Percentiles rank a stretch among this genome's conserved stretches.
phyloP scores from a whole-genome alignment of 139 green algal genomes.

The Tetratostichococcus sp. region DNA sequence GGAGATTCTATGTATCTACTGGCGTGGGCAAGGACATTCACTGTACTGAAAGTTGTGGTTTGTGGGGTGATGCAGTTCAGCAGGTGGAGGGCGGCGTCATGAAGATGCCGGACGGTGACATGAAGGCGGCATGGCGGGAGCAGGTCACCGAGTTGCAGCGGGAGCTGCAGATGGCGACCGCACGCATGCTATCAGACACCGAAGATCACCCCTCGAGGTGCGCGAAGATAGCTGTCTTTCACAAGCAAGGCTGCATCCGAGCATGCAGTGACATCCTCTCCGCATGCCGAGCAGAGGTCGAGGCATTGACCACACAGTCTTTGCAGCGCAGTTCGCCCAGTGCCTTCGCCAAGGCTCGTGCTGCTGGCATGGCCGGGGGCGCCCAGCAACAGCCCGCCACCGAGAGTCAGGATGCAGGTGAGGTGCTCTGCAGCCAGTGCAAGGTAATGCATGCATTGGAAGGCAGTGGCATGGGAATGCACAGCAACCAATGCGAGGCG shows the following conservation, averaged over 20 bases:
- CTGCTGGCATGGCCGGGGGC: too few species aligned
- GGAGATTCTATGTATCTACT: too few species aligned
- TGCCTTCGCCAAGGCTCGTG: not conserved
- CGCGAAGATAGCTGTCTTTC: too few species aligned
- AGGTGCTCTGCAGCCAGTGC: too few species aligned
- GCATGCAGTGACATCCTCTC: not conserved
- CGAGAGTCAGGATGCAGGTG: too few species aligned
- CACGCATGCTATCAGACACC: not conserved
- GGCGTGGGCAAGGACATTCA: too few species aligned
- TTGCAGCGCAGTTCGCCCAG: not conserved
- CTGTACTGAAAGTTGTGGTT: not conserved
- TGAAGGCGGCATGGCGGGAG: conserved; percentile 14
- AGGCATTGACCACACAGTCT: too few species aligned
- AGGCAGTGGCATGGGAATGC: too few species aligned
- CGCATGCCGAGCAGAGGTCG: too few species aligned
- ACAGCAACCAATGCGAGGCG: too few species aligned
- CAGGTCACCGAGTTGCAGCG: conserved; percentile 28
- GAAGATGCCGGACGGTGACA: not conserved
- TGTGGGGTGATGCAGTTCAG: conserved; percentile 15
- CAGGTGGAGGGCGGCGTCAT: conserved; percentile 7
- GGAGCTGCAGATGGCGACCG: conserved; percentile 20
- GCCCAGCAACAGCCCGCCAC: too few species aligned
- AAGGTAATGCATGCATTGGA: too few species aligned
- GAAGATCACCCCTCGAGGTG: not conserved
- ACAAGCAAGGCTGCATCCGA: not conserved